Evolutionary conservation across 1,139 yeast genomes (phyloP).

Genomic region (Pichia sp.): DNA sequence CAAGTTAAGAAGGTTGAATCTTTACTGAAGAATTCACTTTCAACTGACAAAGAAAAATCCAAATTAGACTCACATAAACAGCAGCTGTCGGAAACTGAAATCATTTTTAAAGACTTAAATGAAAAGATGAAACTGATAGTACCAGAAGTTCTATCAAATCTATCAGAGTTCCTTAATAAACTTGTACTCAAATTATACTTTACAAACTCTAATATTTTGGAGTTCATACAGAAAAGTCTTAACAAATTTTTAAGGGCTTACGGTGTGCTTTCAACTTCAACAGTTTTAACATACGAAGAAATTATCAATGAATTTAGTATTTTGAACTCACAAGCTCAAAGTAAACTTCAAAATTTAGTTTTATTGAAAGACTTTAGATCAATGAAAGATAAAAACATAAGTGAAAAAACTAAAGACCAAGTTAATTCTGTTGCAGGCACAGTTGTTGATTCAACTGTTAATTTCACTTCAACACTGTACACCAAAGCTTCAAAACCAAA

Average conservation of each 20-base stretch:
- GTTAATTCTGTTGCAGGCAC: constrained; percentile 25
- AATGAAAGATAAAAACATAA: constrained; percentile 20
- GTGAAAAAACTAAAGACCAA: constrained; percentile 23
- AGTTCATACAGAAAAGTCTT: constrained; percentile 30
- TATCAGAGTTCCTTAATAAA: constrained; percentile 45
- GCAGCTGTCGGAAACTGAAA: constrained; percentile 31
- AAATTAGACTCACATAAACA: constrained; percentile 32
- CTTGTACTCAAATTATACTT: constrained; percentile 34
- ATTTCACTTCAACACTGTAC: constrained; percentile 25
- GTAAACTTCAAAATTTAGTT: constrained; percentile 34
- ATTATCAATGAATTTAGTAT: constrained; percentile 21
- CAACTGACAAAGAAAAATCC: constrained; percentile 36
- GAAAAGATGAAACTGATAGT: constrained; percentile 36
- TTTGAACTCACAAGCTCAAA: constrained; percentile 31
- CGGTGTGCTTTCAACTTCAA: constrained; percentile 30
- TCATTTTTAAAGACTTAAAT: constrained; percentile 34
- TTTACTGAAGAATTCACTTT: constrained; percentile 31
- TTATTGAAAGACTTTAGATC: constrained; percentile 26
- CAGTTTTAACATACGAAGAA: constrained; percentile 15
- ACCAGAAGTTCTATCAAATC: constrained; percentile 40
- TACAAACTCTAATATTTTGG: constrained; percentile 30
- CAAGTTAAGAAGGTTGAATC: constrained; percentile 36
- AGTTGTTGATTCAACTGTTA: constrained; percentile 25
- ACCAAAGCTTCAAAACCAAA: constrained; percentile 29
- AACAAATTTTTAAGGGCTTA: constrained; percentile 34